These are phyloP conservation scores for Salmacisia buchloeana DNA, from an alignment of 1,284 basidiomycete genomes.

Conservation along the genomic window DNA sequence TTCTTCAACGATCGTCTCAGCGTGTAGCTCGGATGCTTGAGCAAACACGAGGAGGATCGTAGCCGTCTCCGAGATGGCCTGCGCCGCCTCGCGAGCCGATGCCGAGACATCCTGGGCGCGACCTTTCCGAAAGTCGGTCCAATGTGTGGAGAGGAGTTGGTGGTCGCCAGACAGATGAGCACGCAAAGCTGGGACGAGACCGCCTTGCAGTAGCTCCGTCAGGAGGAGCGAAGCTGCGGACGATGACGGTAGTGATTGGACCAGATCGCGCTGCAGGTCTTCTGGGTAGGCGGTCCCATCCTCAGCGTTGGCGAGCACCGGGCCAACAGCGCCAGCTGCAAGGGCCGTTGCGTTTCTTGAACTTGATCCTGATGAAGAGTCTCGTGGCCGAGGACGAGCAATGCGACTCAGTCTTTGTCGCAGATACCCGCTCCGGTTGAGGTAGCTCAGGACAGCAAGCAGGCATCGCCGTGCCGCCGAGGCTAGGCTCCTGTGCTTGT, in stretches of 20 bases:
- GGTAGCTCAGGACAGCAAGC: not conserved
- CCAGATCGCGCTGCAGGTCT: not conserved
- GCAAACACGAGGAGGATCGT: not conserved
- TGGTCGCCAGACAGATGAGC: not conserved
- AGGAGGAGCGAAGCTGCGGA: not conserved
- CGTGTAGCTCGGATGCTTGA: not conserved
- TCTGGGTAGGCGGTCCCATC: not conserved
- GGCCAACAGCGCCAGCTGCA: not conserved
- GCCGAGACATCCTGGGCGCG: not conserved
- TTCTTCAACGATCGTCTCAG: not conserved
- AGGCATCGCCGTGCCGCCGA: not conserved
- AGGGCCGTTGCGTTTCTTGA: not conserved
- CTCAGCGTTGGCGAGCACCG: not conserved
- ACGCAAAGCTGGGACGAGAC: not conserved
- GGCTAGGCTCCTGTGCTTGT: not conserved
- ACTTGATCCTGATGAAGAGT: too few species aligned
- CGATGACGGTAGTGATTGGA: not conserved
- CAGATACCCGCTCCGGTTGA: not conserved
- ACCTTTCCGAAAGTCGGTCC: too few species aligned
- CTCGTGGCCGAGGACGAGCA: too few species aligned
- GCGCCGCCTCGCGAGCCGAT: not conserved
- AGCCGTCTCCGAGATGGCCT: not conserved
- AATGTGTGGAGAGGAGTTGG: not conserved
- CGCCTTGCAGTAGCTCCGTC: not conserved
- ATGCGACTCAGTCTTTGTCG: too few species aligned